A percentile compares a stretch with the other conserved stretches of the same genome.
phyloP scores from a whole-genome alignment of 768 basidiomycete species.

The Cystobasidium ongulense region DNA sequence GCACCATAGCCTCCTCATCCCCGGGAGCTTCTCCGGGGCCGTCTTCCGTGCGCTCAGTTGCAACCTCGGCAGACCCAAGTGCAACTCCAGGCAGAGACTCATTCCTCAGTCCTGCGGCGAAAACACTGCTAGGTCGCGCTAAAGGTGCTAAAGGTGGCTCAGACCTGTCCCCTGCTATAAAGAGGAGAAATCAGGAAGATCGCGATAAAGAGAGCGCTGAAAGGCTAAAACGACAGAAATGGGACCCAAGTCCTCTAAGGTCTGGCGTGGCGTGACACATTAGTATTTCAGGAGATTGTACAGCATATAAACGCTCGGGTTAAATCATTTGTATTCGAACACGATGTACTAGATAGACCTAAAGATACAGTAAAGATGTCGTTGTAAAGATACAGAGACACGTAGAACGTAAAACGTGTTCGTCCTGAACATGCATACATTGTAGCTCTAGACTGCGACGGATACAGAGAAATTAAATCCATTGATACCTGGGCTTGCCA shows the following conservation, averaged over 20 bases:
- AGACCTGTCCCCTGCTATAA: not conserved
- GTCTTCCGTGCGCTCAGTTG: not conserved
- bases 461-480: not conserved
- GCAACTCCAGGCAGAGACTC: conserved; percentile 17
- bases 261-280: not conserved
- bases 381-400: not conserved
- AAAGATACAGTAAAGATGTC: not conserved
- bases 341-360: not conserved
- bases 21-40: not conserved
- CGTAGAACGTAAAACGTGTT: not conserved
- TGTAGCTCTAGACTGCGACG: not conserved
- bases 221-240: conserved; percentile 15
- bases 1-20: not conserved
- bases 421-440: not conserved
- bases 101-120: conserved; percentile 30
- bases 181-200: not conserved
- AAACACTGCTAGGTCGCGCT: conserved; percentile 17
- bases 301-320: too few relatives aligned
- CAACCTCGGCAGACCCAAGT: not conserved
- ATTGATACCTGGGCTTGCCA: not conserved
- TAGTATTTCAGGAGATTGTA: not conserved
- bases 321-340: not conserved
- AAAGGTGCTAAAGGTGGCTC: not conserved
- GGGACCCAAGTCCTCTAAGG: conserved; percentile 24
- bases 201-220: conserved; percentile 4